Base-by-base conservation (phyloP, 2,329 filamentous ascomycete species). In the Leptodontidium sp. region DNA sequence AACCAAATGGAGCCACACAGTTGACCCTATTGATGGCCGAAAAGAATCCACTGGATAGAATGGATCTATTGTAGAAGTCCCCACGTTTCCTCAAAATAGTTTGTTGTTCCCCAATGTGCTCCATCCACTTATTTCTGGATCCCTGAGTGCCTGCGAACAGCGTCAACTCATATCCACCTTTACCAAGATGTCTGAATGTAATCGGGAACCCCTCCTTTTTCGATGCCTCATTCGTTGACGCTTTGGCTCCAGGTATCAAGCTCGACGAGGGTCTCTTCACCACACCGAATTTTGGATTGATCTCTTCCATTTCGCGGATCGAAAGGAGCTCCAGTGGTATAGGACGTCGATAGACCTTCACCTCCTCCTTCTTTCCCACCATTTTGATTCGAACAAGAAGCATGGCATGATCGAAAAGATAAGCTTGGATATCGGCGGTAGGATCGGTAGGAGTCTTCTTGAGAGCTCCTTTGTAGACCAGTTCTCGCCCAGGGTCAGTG, bases 221-320 rank as follows among this genome's bases (percentile, higher is more conserved):
- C 73, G 91, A 87, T 57, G 86, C 81, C 40, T 84, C 82, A n/a
- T 79, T 83, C 79, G 59, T 81, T 80, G 50, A 85, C 32, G 70
- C 81, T 71, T 88, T 89, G 24, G 86, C 84, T 21, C 86, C 85
- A 29, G 88, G 85, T 55, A 97, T 88, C 76, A 98, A 84, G 79
- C 93, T 95, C 2, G 94, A 96, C 0, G 95, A 97, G 15, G 94
- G 91, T 63, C 96, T 87, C 82, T 97, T 98, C 43, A 93, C 85
- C 57, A 93, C 85, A 29, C 94, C 94, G 61, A 90, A 81, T 71
- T 88, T 90, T 2, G 94, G 94, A 52, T 97, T 93, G 38, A 98
- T 90, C 78, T 98, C 94, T 64, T 98, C 95, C 95, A 99, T 98
- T 78, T 98, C 95, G 64, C 92, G 91, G 74, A 99, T 98, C 29